Base-by-base conservation (phyloP, 805 yeast species). In the Helenozyma baotianmanensis region DNA sequence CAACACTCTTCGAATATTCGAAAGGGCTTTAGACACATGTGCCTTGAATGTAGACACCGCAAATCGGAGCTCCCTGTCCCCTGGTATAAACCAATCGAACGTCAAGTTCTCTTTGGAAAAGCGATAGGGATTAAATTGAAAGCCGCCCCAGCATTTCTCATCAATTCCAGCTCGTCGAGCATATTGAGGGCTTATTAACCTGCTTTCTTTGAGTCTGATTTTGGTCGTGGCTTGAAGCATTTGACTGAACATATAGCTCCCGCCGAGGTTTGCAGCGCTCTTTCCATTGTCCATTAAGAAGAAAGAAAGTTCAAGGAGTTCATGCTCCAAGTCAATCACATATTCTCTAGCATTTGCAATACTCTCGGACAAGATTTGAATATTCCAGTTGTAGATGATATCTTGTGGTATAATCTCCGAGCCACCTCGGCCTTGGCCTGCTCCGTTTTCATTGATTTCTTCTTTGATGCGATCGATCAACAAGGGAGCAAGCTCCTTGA, bases 1-100 rank as follows among this genome's bases (percentile, higher is more conserved):
- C 47, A 63, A 60, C 13, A 58, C 40, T 0, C 45, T 41, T 38
- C 63, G 64, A 11, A 83, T 62, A 15, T 68, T 63, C 0, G 56
- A 50, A 15, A 77, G 56, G 2, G 76, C 58, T 25, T 56, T 62
- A 0, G 64, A 54, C 0, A 75, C 62, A 29, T 81, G 70, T 1
- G 50, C 52, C 14, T 69, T 72, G 44, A 80, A 83, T 9, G 78
- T 57, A 3, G 72, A 69, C 4, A 79, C 68, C 0, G 95, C 89
- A 48, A 74, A 72, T 0, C 62, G 61, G 2, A 85, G 60, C 29
- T 81, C 88, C 2, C 47, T 56, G 2, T 56, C 56, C 1, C 66
- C 50, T 0, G 97, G 97, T 1, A 69, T 53, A 47, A 80, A 86
- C 98, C 98, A 90, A 1, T 68, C 61, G 43, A 87, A 78, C 1